phyloP scores from a whole-genome alignment of 2,329 filamentous ascomycete species.

The Colletotrichum sp. region DNA sequence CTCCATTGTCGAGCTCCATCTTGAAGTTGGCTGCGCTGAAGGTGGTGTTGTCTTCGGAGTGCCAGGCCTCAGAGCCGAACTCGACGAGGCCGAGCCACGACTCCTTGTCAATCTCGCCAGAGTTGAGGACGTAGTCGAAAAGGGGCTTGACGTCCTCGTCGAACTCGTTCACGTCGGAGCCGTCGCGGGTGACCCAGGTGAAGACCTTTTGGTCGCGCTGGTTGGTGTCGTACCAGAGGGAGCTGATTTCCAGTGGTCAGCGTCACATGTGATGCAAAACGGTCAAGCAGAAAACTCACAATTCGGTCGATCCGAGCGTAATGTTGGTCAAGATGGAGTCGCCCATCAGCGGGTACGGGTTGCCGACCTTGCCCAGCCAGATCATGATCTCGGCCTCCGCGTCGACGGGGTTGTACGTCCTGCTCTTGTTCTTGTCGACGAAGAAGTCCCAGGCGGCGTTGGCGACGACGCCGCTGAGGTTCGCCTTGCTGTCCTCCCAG shows the following conservation, averaged over 20 bases:
- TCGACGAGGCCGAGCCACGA: conserved; percentile 32
- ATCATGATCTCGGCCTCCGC: conserved; percentile 37
- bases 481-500: conserved; percentile 25
- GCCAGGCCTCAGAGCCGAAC: conserved; percentile 35
- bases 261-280: neutral
- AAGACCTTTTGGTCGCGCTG: conserved; percentile 32
- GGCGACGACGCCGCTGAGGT: conserved; percentile 26
- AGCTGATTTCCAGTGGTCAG: conserved; percentile 20
- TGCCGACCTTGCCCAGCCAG: conserved; percentile 33
- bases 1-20: conserved; percentile 24
- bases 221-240: conserved; percentile 31
- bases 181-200: conserved; percentile 30
- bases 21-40: conserved; percentile 31
- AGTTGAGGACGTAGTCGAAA: conserved; percentile 33
- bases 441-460: conserved; percentile 39
- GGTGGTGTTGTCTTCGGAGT: conserved; percentile 31
- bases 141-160: conserved; percentile 33
- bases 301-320: conserved; percentile 28
- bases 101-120: conserved; percentile 28
- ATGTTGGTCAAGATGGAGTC: conserved; percentile 26
- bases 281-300: conserved; percentile 24
- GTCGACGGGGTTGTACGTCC: conserved; percentile 27
- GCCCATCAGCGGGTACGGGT: conserved; percentile 30
- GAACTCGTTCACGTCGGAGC: conserved; percentile 27
- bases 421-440: conserved; percentile 28